Base-by-base conservation (phyloP, 208 protist species). In the Trypanosoma scelopori region DNA sequence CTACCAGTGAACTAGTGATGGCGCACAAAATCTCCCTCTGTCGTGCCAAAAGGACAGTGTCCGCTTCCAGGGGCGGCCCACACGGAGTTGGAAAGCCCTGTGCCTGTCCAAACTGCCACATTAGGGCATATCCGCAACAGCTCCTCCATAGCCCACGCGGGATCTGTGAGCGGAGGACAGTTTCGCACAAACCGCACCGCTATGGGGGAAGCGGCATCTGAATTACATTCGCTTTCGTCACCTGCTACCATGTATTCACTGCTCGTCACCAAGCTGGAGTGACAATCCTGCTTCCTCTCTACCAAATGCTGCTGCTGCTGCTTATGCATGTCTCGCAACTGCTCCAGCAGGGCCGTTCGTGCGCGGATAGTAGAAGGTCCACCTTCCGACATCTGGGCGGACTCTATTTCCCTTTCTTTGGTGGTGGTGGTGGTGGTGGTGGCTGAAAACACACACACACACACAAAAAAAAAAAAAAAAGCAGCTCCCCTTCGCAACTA, bases 61-160 rank as follows among this genome's bases (percentile, higher is more conserved):
- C 59, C 39, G 3, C 79, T 89, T 18, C 75, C 87, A 3, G 90
- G 87, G 18, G 71, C 67, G 1, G 81, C 78, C 85, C 86, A 95
- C 46, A 95, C 84, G 1, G 72, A 50, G 27, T 28, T 55, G 5
- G 84, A 74, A 13, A 95, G 68, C 48, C 55, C 37, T 12, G 77
- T 81, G 15, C 87, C 87, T 15, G 60, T 74, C 83, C 86, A 95
- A 53, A 76, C 46, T 7, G 73, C 71, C 27, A 76, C 66, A 20
- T 71, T 42, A 0, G 74, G 71, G 46, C 74, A 75, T 11, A 85
- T 60, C 6, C 90, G 82, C 49, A 74, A 55, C 18, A 87, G 71
- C 74, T 95, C 84, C 65, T 93, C 87, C 84, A 87, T 87, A n/a
- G 90, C 86, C 90, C 90, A 95, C 9, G 78, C 41, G 3, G 86